These are phyloP conservation scores for Chamaecrista fasciculata DNA, from an alignment of 306 rosid species.

Conservation along the genomic window DNA sequence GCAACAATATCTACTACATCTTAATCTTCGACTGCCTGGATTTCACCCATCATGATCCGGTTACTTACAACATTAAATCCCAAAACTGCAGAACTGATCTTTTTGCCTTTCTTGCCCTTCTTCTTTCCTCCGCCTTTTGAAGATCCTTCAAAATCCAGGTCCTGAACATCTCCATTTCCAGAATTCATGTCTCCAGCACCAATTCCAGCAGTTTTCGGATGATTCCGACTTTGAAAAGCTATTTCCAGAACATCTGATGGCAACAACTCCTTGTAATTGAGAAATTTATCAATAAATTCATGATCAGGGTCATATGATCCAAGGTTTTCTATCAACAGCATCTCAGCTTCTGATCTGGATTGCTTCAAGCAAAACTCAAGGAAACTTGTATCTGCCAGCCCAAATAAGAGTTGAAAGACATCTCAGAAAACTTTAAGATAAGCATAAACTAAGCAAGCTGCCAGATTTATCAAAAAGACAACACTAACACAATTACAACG, in stretches of 20 bases:
- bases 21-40: constrained; percentile 75
- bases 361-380: constrained; percentile 92
- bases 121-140: constrained; percentile 71
- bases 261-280: constrained; percentile 83
- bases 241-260: constrained; percentile 83
- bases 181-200: constrained; percentile 39
- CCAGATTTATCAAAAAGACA: no score
- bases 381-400: constrained; percentile 70
- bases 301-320: constrained; percentile 86
- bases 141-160: constrained; percentile 53
- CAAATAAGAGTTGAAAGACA: constrained; percentile 18
- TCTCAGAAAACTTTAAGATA: neutral
- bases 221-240: constrained; percentile 61
- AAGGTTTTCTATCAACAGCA: constrained; percentile 66
- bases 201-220: constrained; percentile 44
- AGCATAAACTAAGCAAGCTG: constrained; percentile 1
- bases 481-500: no score
- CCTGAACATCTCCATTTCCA: constrained; percentile 43
- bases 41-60: constrained; percentile 99
- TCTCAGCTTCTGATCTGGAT: constrained; percentile 85
- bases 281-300: constrained; percentile 81
- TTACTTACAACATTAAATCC: constrained; percentile 93
- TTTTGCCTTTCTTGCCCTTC: constrained; percentile 95
- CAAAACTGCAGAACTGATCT: constrained; percentile 74
- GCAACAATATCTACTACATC: constrained; percentile 12